phyloP scores from a whole-genome alignment of 1,284 basidiomycete genomes.

The Ustilago loliicola region DNA sequence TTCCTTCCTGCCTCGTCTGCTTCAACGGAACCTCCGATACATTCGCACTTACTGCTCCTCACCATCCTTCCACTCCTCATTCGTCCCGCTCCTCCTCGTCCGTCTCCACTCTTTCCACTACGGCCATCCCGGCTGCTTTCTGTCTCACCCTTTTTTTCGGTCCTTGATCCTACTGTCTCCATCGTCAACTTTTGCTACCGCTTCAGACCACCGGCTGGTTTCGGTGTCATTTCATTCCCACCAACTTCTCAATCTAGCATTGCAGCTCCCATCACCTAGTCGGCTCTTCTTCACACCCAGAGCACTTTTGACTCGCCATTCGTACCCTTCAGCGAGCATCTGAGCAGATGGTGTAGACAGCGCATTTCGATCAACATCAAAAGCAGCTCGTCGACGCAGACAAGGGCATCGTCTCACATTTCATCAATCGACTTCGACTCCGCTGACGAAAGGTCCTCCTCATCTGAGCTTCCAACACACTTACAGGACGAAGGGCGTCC shows the following conservation, averaged over 20 bases:
- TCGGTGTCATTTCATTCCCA: constrained; percentile 9
- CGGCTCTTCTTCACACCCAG: background rate
- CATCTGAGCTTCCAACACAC: background rate
- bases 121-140: background rate
- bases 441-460: background rate
- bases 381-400: background rate
- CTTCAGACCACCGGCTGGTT: constrained; percentile 15
- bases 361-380: background rate
- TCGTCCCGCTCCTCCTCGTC: background rate
- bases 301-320: background rate
- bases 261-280: background rate
- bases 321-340: background rate
- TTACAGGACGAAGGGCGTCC: no score
- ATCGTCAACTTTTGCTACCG: background rate
- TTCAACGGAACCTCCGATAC: background rate
- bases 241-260: background rate
- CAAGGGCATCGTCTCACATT: background rate
- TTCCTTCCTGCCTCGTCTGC: background rate
- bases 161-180: background rate
- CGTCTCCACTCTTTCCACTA: background rate
- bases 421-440: background rate
- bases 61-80: background rate
- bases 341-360: background rate
- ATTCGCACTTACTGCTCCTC: background rate
- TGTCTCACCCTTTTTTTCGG: background rate